Conservation (phyloP, 2,329 filamentous ascomycete species). For the Metarhizium anisopliae region DNA sequence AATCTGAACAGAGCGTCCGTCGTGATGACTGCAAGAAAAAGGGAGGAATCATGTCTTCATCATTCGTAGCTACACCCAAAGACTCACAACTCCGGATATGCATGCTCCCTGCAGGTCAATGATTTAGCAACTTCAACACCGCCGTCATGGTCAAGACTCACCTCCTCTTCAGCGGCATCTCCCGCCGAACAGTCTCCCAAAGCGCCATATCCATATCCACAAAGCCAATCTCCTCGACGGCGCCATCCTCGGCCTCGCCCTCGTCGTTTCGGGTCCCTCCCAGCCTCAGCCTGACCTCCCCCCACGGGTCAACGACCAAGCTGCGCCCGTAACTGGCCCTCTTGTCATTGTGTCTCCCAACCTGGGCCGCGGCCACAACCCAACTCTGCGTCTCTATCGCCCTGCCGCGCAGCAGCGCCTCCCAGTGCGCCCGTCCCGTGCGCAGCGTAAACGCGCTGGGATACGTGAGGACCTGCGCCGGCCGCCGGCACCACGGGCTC, state of each 20-base stretch:
- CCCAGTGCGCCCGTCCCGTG: constrained; percentile 83
- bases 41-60: too few relatives aligned
- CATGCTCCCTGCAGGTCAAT: too few relatives aligned
- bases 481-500: constrained; percentile 21
- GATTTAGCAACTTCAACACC: not conserved
- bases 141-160: constrained; percentile 27
- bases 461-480: constrained; percentile 71
- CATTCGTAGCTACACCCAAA: too few relatives aligned
- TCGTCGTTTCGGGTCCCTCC: constrained; percentile 10
- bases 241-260: constrained; percentile 30
- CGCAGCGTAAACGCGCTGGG: constrained; percentile 85
- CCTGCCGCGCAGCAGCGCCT: constrained; percentile 64
- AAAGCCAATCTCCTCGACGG: constrained; percentile 39
- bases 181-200: constrained; percentile 37
- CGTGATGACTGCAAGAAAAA: too few relatives aligned
- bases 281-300: constrained; percentile 59
- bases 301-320: constrained; percentile 83
- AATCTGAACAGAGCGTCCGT: too few relatives aligned
- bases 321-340: constrained; percentile 78
- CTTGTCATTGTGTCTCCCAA: constrained; percentile 62
- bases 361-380: constrained; percentile 77
- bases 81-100: not conserved
- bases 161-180: constrained; percentile 44
- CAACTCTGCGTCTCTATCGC: constrained; percentile 87
- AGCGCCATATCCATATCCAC: constrained; percentile 43